Base-by-base conservation (phyloP, 805 yeast genomes). In the Wickerhamiella bombiphila region DNA sequence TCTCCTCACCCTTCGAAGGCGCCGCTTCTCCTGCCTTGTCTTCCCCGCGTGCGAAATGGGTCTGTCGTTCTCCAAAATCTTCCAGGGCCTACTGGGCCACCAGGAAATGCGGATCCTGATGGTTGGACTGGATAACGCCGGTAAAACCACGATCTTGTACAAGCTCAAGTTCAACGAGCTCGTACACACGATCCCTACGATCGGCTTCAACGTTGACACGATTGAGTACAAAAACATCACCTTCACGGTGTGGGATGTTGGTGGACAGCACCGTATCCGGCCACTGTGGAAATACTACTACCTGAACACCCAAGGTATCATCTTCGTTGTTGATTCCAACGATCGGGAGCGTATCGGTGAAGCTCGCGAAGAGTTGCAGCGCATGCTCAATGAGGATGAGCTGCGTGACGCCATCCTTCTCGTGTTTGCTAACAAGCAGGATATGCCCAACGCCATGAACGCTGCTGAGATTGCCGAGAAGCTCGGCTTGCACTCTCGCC, bases 241-340 rank as follows among this genome's bases (percentile, higher is more conserved):
- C 32, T 85, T 85, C 69, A 83, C 94, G 43, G 95, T 85, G 48
- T 85, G 96, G 97, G 97, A 88, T 74, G 95, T 86, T 54, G 97
- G 97, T 80, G 97, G 97, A 74, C 97, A 88, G 71, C 95, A 85
- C 66, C 86, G 86, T 69, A 88, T 88, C 59, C 81, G 97, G 69
- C 95, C 97, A 43, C 70, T 88, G 64, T 88, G 97, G 97, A 80
- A 96, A 75, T 93, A 88, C 67, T 88, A 88, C 65, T 88, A 76
- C 81, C 94, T 88, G 68, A 88, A 88, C 74, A 85, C 96, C 45
- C 96, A 88, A 66, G 96, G 96, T 70, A 82, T 88, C 60, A 86
- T 88, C 62, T 88, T 86, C 60, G 97, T 88, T 47, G 94, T 88
- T 53, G 97, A 88, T 70, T 81, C 94, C 45, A 85, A 86, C 68